Evolutionary conservation across 129 eudicot species (phyloP), one percentile per base, ranked within the genome.

Genomic region (Flaveria robusta): DNA sequence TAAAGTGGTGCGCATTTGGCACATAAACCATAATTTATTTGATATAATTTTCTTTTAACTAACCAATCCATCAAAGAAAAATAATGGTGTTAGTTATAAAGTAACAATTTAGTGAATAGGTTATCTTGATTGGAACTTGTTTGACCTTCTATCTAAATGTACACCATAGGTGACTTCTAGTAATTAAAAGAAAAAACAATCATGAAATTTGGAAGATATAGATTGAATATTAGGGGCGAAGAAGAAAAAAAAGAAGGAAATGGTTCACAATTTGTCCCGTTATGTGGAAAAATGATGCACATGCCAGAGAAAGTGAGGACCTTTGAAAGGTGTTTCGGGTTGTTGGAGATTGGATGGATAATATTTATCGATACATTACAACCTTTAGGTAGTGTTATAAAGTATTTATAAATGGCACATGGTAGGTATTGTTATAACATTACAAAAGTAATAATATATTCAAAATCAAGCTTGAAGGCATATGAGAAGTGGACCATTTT

Each of bases 301-400:
- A 71, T 56, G 84, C 73, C 46, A 58, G 14, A 58, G 65, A 58
- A 22, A 58, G 31, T 6, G 15, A 58, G 37, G 74, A 70, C 80
- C 34, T 47, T 75, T 70, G 26, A 45, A 62, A 50, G 45, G 58
- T 34, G 62, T 68, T 39, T 60, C 58, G 70, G 76, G 77, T 78
- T 64, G 71, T 54, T 54, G 62, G 12, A 14, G 13, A 18, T 19
- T 51, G 62, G 12, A 54, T 54, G 62, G 26, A 54, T 54, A 54
- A 54, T 54, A 54, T 20, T 47, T 47, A 47, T 54, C 27, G 62
- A 54, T 19, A 54, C 62, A 54, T 54, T 54, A 54, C 62, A 9
- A 54, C 10, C 18, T 54, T 54, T 54, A 54, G 27, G 27, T 54
- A 13, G 19, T 51, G 58, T 51, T 50, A 9, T 9, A 43, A 43